phyloP scores from a whole-genome alignment of 306 rosid species.

The Mimosa bimucronata region DNA sequence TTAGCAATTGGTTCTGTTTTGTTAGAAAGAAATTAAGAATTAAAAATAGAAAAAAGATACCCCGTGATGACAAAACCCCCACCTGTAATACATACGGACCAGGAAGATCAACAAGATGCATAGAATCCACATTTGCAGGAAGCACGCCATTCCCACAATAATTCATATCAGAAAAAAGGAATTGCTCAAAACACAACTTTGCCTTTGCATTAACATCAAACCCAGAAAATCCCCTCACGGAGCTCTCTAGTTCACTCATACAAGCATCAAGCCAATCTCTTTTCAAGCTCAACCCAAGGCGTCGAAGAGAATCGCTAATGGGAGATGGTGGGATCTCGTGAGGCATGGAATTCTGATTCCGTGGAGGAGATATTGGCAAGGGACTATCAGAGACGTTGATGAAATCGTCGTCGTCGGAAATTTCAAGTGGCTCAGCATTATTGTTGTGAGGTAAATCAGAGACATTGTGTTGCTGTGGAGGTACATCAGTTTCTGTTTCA shows the following conservation, averaged over 20 bases:
- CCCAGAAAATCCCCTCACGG: slow-evolving; percentile 46
- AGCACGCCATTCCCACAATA: slow-evolving; percentile 64
- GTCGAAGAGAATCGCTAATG: slow-evolving; percentile 52
- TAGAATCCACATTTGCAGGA: slow-evolving; percentile 66
- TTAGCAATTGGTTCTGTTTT: not conserved
- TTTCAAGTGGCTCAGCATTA: slow-evolving; percentile 46
- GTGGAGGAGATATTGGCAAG: slow-evolving; percentile 54
- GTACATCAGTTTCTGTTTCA: slow-evolving; percentile 17
- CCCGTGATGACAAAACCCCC: not conserved
- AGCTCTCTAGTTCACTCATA: slow-evolving; percentile 49
- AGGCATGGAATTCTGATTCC: slow-evolving; percentile 27
- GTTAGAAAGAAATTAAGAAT: not conserved
- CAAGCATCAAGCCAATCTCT: slow-evolving; percentile 68
- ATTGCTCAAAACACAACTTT: slow-evolving; percentile 78
- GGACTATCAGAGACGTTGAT: slow-evolving; percentile 65
- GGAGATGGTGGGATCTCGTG: slow-evolving; percentile 41
- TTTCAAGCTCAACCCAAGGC: slow-evolving; percentile 62
- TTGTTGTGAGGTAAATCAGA: slow-evolving; percentile 29
- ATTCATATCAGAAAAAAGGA: slow-evolving; percentile 72
- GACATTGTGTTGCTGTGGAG: slow-evolving; percentile 25
- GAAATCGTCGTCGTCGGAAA: slow-evolving; percentile 72
- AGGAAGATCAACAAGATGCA: slow-evolving; percentile 73
- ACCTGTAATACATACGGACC: slow-evolving; percentile 94
- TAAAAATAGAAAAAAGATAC: not conserved
- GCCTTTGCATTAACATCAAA: slow-evolving; percentile 58